Conservation (phyloP, 176 grass and related monocot species). For the Coix lacrymajobi region DNA sequence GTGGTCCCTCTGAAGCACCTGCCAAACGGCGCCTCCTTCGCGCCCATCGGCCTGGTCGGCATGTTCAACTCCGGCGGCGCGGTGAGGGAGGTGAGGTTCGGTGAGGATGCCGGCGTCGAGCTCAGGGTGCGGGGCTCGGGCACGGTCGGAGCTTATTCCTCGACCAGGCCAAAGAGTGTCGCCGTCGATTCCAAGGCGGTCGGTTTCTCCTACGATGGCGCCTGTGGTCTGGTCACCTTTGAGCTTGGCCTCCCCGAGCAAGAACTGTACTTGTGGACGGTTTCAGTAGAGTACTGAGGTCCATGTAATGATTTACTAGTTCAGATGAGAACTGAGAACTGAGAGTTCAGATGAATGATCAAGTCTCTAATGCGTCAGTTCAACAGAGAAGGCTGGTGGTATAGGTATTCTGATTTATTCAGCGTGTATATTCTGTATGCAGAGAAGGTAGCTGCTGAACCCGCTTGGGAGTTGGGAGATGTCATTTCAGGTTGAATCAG, state of each 20-base stretch:
- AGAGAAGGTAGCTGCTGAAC: not conserved
- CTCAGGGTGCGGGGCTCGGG: conserved; percentile 42
- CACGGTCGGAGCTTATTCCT: conserved; percentile 51
- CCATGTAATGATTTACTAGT: not conserved
- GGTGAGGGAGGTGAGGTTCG: conserved; percentile 31
- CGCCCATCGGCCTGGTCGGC: conserved; percentile 48
- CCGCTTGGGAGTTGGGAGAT: not conserved
- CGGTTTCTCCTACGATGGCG: conserved; percentile 46
- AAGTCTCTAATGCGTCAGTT: not conserved
- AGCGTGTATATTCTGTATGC: not conserved
- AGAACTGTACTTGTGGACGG: conserved; percentile 48
- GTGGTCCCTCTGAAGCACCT: conserved; percentile 47
- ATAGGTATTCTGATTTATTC: too few relatives aligned
- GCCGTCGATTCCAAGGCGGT: conserved; percentile 23
- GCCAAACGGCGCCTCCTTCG: conserved; percentile 45
- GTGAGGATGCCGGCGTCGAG: not conserved
- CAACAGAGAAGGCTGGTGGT: not conserved
- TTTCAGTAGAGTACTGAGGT: conserved; percentile 40
- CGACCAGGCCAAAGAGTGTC: conserved; percentile 34
- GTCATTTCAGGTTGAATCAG: not conserved
- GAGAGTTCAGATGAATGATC: not conserved
- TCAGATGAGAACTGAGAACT: too few relatives aligned
- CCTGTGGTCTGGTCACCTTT: conserved; percentile 34
- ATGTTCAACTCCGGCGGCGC: conserved; percentile 88
- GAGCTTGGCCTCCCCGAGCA: conserved; percentile 32